phyloP scores from a whole-genome alignment of 352 stramenopile species.

The Phytophthora brassicae region DNA sequence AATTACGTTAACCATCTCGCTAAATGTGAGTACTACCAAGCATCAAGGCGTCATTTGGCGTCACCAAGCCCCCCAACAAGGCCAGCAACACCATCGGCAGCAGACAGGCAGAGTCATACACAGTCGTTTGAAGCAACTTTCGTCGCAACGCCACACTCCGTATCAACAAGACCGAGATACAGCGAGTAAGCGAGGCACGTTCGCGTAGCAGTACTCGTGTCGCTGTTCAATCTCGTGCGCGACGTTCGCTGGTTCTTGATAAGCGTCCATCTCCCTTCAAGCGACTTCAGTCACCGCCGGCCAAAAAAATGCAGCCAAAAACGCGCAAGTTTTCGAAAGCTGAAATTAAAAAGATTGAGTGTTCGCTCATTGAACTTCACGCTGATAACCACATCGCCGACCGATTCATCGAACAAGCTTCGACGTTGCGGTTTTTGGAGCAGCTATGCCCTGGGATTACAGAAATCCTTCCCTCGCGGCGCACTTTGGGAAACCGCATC shows the following conservation, averaged over 20 bases:
- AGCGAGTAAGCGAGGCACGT: no score
- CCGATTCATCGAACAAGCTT: background rate
- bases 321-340: background rate
- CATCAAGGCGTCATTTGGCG: no score
- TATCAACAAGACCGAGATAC: no score
- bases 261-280: background rate
- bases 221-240: no score
- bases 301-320: background rate
- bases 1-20: no score
- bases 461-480: background rate
- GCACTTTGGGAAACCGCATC: background rate
- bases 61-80: no score
- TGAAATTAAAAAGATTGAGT: background rate
- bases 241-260: background rate
- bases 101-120: no score
- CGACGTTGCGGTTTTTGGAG: background rate
- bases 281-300: background rate
- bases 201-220: no score
- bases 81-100: no score
- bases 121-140: no score
- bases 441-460: background rate
- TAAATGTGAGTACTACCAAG: no score
- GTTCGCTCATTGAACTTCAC: background rate
- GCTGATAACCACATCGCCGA: background rate
- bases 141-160: no score